Evolutionary conservation across 1,284 basidiomycete genomes (phyloP), one percentile per base, ranked within the genome.

Genomic region (Malassezia vespertilionis): DNA sequence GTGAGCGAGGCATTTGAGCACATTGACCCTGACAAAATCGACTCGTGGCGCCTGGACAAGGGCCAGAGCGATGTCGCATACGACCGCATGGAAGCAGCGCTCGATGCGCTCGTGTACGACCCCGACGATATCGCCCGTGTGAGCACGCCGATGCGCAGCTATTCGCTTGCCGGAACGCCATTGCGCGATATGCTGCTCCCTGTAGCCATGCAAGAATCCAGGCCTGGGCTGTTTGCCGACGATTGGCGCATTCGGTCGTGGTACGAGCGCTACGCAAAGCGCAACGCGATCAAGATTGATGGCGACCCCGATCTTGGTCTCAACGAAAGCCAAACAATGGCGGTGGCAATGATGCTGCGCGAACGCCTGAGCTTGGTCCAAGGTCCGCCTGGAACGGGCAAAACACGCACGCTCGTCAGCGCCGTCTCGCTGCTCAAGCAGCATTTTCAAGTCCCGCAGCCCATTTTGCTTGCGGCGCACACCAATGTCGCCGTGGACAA

Each of bases 401-500:
- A 95, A 73, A 91, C 88, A 1, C 82, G 83, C 61, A 91, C 89
- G 0, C 87, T 95, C 40, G 82, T 90, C 24, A 82, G 89, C 64
- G 77, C 85, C 1, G 77, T 89, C 58, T 79, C 79, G 57, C 72
- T 95, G 22, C 79, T 95, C 56, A 93, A 93, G 76, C 78, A 80
- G 30, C 80, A 88, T 65, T 95, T 89, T 69, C 76, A 82, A 65
- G 80, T 90, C 11, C 80, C 84, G 8, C 79, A 85, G 33, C 87
- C 87, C 0, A 76, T 93, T 35, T 77, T 93, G 12, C 81, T 93
- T 3, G 85, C 84, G 65, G 89, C 89, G 0, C 90, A 86, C 66
- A 95, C 90, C 30, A 91, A 95, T 58, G 84, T 82, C 20, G 88
- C 90, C 0, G 86, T 91, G n/a, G 88, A 95, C 69, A 87, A 93